phyloP scores from a whole-genome alignment of 2,329 filamentous ascomycete species.

The Neopestalotiopsis sp. region DNA sequence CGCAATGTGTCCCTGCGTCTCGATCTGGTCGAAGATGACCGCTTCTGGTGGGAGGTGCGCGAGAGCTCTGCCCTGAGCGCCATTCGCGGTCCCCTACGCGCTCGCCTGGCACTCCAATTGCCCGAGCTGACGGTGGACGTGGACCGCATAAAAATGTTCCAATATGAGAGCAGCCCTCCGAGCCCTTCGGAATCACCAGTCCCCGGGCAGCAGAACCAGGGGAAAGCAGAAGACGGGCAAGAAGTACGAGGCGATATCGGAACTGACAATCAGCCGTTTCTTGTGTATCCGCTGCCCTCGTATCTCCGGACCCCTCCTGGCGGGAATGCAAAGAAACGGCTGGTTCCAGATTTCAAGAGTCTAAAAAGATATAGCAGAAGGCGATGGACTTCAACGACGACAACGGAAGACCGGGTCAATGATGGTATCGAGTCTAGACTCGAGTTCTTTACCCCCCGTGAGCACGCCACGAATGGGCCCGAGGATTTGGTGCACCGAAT shows the following conservation, averaged over 20 bases:
- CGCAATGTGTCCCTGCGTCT: slow-evolving; percentile 26
- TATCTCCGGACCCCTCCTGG: not conserved
- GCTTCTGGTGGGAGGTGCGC: slow-evolving; percentile 30
- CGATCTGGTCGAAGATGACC: slow-evolving; percentile 23
- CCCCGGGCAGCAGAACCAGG: not conserved
- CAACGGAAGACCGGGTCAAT: not conserved
- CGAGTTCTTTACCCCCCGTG: slow-evolving; percentile 18
- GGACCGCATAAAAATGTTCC: slow-evolving; percentile 23
- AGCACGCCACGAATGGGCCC: slow-evolving; percentile 9
- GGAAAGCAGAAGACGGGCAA: not conserved
- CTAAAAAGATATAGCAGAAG: slow-evolving; percentile 18
- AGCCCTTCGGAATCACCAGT: not conserved
- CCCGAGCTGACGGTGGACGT: slow-evolving; percentile 25
- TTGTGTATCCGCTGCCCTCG: slow-evolving; percentile 13
- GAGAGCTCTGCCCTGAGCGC: slow-evolving; percentile 30
- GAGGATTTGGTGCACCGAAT: slow-evolving; percentile 7
- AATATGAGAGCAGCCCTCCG: slow-evolving; percentile 19
- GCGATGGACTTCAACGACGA: slow-evolving; percentile 11
- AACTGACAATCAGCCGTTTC: slow-evolving; percentile 17
- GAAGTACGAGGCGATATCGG: not conserved
- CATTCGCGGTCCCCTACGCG: slow-evolving; percentile 27
- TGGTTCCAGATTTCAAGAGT: slow-evolving; percentile 7
- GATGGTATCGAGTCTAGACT: slow-evolving; percentile 16
- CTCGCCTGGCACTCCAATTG: slow-evolving; percentile 26
- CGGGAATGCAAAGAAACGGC: not conserved